Evolutionary conservation across 345 rosid genomes (phyloP).

Genomic region (Populus euphratica): DNA sequence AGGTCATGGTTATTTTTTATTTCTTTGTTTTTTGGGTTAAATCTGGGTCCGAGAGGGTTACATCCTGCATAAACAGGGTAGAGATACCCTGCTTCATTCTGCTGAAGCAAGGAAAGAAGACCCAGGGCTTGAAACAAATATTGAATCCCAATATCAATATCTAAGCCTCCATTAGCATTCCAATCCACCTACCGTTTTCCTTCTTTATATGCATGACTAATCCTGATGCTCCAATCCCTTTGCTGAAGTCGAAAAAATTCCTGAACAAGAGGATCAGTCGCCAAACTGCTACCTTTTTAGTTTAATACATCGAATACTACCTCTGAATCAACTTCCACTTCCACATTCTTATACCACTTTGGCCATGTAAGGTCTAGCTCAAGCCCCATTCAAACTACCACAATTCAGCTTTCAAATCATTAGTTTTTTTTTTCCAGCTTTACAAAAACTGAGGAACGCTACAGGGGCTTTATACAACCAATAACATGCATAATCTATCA

Average conservation of each 20-base stretch:
- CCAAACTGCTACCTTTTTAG: background rate
- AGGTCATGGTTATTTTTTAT: background rate
- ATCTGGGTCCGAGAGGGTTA: background rate
- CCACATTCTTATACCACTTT: background rate
- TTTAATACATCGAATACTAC: background rate
- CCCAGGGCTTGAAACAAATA: too few species aligned
- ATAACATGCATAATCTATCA: background rate
- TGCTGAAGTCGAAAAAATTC: background rate
- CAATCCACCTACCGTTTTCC: background rate
- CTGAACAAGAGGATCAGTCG: background rate
- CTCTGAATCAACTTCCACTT: background rate
- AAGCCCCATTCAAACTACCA: background rate
- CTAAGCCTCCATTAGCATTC: background rate
- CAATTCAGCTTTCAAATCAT: background rate
- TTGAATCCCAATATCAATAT: too few species aligned
- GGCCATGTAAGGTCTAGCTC: background rate
- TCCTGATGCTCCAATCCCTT: background rate
- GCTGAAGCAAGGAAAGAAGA: background rate
- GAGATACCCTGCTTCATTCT: background rate
- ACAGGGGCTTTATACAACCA: background rate
- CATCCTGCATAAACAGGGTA: background rate
- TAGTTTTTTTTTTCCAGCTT: background rate
- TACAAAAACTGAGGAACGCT: constrained; percentile 16
- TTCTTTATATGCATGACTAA: background rate
- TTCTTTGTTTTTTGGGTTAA: background rate